Evolutionary conservation across 495 filamentous ascomycete genomes (phyloP).

Genomic region (Lasiosphaeria miniovina): DNA sequence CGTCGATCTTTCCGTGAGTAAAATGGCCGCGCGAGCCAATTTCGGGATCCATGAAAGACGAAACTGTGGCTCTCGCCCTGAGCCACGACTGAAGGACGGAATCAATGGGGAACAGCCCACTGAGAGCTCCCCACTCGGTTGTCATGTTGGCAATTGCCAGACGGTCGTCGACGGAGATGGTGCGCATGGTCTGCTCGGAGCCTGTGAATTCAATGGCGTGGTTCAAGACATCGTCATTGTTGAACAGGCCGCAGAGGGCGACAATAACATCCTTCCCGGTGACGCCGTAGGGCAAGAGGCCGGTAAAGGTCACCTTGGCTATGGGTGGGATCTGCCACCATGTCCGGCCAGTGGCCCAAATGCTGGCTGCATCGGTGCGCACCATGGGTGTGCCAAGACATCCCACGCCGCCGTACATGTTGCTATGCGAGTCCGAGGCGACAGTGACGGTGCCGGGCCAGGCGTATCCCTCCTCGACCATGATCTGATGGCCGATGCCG

Average conservation of each 20-base stretch:
- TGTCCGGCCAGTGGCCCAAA: slow-evolving; percentile 80
- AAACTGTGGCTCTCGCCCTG: slow-evolving; percentile 66
- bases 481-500: slow-evolving; percentile 49
- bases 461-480: slow-evolving; percentile 43
- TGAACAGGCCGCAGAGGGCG: slow-evolving; percentile 82
- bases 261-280: slow-evolving; percentile 96
- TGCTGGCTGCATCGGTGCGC: slow-evolving; percentile 78
- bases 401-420: slow-evolving; percentile 85
- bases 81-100: slow-evolving; percentile 70
- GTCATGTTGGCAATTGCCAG: slow-evolving; percentile 93
- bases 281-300: slow-evolving; percentile 72
- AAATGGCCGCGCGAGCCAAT: slow-evolving; percentile 48
- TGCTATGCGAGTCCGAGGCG: slow-evolving; percentile 80
- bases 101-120: slow-evolving; percentile 80
- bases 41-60: slow-evolving; percentile 46
- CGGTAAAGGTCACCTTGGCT: slow-evolving; percentile 74
- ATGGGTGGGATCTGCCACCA: slow-evolving; percentile 92
- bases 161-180: slow-evolving; percentile 71
- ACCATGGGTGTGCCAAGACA: slow-evolving; percentile 78
- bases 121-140: slow-evolving; percentile 88
- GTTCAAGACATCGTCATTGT: slow-evolving; percentile 87
- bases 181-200: slow-evolving; percentile 70
- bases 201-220: slow-evolving; percentile 90
- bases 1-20: slow-evolving; percentile 66
- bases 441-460: slow-evolving; percentile 85